A percentile compares a stretch with the other conserved stretches of the same genome.
phyloP scores from a whole-genome alignment of 495 filamentous ascomycete genomes.

The Geopyxis carbonaria region DNA sequence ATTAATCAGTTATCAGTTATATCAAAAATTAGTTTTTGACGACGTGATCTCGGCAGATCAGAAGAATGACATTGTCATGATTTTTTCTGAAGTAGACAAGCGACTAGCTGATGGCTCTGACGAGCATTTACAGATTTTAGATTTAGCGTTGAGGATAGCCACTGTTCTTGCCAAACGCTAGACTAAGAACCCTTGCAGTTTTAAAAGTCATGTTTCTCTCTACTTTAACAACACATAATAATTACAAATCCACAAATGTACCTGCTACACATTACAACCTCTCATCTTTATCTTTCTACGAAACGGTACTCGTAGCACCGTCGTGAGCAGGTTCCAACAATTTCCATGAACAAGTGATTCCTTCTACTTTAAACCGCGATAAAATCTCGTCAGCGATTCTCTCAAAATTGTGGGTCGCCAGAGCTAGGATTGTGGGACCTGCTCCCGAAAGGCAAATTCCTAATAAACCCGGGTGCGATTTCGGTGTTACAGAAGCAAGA shows the following conservation, averaged over 20 bases:
- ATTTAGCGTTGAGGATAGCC: conserved; percentile 63
- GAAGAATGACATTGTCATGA: conserved; percentile 76
- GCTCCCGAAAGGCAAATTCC: conserved; percentile 89
- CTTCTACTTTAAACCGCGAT: conserved; percentile 43
- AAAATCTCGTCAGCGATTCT: conserved; percentile 67
- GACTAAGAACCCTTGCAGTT: background rate
- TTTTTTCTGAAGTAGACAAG: conserved; percentile 89
- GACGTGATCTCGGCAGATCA: conserved; percentile 64
- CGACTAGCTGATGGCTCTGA: conserved; percentile 93
- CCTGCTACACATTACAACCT: background rate
- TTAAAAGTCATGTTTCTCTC: background rate
- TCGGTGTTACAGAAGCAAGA: conserved; percentile 66
- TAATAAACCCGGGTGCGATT: conserved; percentile 67
- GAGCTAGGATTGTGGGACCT: conserved; percentile 80
- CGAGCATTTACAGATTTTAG: conserved; percentile 79
- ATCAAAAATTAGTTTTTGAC: conserved; percentile 64
- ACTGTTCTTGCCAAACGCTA: conserved; percentile 41
- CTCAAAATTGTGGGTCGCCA: conserved; percentile 75
- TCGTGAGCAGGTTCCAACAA: conserved; percentile 73
- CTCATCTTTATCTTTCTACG: conserved; percentile 3
- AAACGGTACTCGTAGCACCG: conserved; percentile 49
- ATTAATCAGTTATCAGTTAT: conserved; percentile 41
- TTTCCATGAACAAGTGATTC: conserved; percentile 71
- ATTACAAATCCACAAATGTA: no score
- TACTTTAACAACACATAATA: no score